phyloP scores from a whole-genome alignment of 2,329 filamentous ascomycete species.

The Penicillium thymicola region DNA sequence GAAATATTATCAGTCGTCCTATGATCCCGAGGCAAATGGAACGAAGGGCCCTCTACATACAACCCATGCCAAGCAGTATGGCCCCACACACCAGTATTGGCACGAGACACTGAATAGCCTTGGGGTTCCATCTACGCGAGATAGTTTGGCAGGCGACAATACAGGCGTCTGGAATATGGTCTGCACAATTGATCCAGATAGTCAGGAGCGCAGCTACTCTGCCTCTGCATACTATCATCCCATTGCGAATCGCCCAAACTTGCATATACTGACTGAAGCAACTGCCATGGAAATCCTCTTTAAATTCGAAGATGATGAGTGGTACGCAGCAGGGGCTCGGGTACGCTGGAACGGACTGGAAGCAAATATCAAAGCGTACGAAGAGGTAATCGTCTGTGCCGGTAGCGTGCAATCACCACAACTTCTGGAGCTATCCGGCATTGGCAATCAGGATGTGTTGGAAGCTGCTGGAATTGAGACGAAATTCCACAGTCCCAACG shows the following conservation, averaged over 20 bases:
- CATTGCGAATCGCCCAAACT: slow-evolving; percentile 39
- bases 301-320: slow-evolving; percentile 17
- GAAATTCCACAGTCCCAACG: slow-evolving; percentile 44
- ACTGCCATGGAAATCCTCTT: slow-evolving; percentile 48
- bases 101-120: slow-evolving; percentile 41
- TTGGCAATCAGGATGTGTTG: slow-evolving; percentile 51
- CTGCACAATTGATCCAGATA: slow-evolving; percentile 28
- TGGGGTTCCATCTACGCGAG: slow-evolving; percentile 36
- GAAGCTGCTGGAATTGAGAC: slow-evolving; percentile 42
- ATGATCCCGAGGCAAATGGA: slow-evolving; percentile 22
- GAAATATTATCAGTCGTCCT: slow-evolving; percentile 22
- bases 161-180: slow-evolving; percentile 40
- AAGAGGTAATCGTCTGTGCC: slow-evolving; percentile 58
- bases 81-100: slow-evolving; percentile 46
- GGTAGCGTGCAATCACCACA: slow-evolving; percentile 58
- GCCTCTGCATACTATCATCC: slow-evolving; percentile 43
- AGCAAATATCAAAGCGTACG: slow-evolving; percentile 33
- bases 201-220: slow-evolving; percentile 41
- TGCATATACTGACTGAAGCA: slow-evolving; percentile 49
- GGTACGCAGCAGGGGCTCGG: slow-evolving; percentile 38
- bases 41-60: slow-evolving; percentile 37
- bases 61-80: slow-evolving; percentile 17
- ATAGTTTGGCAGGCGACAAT: slow-evolving; percentile 42
- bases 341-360: slow-evolving; percentile 38
- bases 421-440: slow-evolving; percentile 60